Base-by-base conservation (phyloP, 352 stramenopile genomes). In the Phytophthora cactorum region DNA sequence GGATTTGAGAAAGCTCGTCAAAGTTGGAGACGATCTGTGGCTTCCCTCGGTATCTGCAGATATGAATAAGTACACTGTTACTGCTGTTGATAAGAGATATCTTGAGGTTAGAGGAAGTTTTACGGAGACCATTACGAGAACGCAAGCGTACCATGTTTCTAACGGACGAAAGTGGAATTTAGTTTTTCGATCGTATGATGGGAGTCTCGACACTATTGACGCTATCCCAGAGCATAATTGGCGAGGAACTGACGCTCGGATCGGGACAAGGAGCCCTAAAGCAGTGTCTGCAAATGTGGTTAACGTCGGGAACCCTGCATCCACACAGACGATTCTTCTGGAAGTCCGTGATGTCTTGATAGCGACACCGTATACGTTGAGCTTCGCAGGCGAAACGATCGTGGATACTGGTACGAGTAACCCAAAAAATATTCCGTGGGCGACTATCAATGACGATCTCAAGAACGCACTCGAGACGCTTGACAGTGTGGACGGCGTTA, bases 151-250 rank as follows among this genome's bases (percentile, higher is more conserved):
- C 11, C 60, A 84, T 17, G 62, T 78, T 7, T 59, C 70, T 5
- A 81, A 78, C 49, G 87, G 87, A n/a, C 77, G 63, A 1, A 79
- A 73, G 36, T 95, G 86, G 81, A 74, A 79, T 8, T 66, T 95
- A 12, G 73, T 91, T 2, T 95, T 95, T 31, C 80, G 85, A 1
- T 93, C 85, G 0, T 92, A 85, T 49, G 57, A 78, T 11, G 83
- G 73, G 7, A 72, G 76, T 49, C 59, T 95, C 8, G 67, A 83
- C 12, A 88, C 78, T 0, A 63, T 93, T 15, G 81, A 93, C 12
- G 81, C 79, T 4, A 54, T 90, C 3, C 85, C 87, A 22, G 73
- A 73, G 1, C 81, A 86, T 29, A 72, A 91, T 52, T 91, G 78
- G 74, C 74, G 80, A 5, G 87, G 87, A 6, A 89, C 81, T 0